phyloP scores from a whole-genome alignment of 768 basidiomycete species.

The Agrocybe praecox region DNA sequence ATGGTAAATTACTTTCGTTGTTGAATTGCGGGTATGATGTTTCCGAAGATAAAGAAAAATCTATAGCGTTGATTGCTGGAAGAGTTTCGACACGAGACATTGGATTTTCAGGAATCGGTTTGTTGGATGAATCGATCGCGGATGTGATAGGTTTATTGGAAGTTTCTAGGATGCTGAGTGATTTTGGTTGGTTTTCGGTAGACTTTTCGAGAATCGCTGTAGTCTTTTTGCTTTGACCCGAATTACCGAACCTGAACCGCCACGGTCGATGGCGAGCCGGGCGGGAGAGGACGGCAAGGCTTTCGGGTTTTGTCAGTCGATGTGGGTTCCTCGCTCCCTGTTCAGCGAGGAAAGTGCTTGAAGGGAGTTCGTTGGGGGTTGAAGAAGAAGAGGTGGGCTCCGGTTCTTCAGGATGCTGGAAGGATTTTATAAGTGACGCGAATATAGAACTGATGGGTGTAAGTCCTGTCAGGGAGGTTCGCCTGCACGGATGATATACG shows the following conservation, averaged over 20 bases:
- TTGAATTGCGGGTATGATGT: slow-evolving; percentile 15
- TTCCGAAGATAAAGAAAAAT: slow-evolving; percentile 29
- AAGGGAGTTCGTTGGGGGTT: slow-evolving; percentile 36
- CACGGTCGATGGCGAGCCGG: slow-evolving; percentile 63
- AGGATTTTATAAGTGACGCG: slow-evolving; percentile 1
- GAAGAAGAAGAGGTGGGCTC: slow-evolving; percentile 15
- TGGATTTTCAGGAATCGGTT: slow-evolving; percentile 25
- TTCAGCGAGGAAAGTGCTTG: slow-evolving; percentile 66
- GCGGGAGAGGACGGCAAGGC: slow-evolving; percentile 65
- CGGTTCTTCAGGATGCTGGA: slow-evolving; percentile 4
- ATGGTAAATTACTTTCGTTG: slow-evolving; percentile 35
- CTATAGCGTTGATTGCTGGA: slow-evolving; percentile 33
- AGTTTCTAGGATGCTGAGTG: slow-evolving; percentile 6
- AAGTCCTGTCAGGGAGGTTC: slow-evolving; percentile 75
- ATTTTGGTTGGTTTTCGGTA: slow-evolving; percentile 8
- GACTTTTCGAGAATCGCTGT: slow-evolving; percentile 15
- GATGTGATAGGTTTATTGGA: slow-evolving; percentile 5
- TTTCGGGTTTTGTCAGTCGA: slow-evolving; percentile 54
- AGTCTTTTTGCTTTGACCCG: slow-evolving; percentile 37
- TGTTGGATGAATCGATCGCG: slow-evolving; percentile 25
- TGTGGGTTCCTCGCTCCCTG: slow-evolving; percentile 69
- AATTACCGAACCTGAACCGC: slow-evolving; percentile 78
- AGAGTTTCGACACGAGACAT: slow-evolving; percentile 67
- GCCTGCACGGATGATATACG: slow-evolving; percentile 43
- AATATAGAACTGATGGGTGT: slow-evolving; percentile 6